These are phyloP conservation scores for Aspergillus nanangensis DNA, from an alignment of 495 filamentous ascomycete species.

Conservation along the genomic window DNA sequence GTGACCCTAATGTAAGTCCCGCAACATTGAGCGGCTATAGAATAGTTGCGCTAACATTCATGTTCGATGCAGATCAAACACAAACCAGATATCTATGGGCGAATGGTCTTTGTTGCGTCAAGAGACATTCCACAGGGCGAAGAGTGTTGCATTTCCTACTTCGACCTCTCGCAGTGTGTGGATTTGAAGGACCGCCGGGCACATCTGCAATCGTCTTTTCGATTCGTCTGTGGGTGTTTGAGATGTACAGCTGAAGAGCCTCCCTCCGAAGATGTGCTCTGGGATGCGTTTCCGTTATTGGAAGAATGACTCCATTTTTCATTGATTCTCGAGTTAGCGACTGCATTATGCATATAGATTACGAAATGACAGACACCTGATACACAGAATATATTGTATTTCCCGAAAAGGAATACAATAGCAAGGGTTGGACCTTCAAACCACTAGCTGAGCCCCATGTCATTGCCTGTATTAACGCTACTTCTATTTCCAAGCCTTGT, in stretches of 20 bases:
- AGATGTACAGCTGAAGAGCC: slow-evolving; percentile 27
- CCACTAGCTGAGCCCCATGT: neutral
- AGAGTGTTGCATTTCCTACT: slow-evolving; percentile 41
- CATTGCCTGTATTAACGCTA: neutral
- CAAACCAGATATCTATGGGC: slow-evolving; percentile 29
- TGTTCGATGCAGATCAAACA: slow-evolving; percentile 24
- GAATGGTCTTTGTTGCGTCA: slow-evolving; percentile 34
- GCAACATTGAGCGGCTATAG: neutral
- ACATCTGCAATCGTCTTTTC: slow-evolving; percentile 27
- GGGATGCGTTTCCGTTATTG: slow-evolving; percentile 10
- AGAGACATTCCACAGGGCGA: slow-evolving; percentile 30
- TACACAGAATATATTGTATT: no score
- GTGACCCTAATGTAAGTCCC: slow-evolving; percentile 31
- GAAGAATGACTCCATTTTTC: no score
- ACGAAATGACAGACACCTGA: no score
- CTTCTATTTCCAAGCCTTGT: no score
- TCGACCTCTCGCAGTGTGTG: slow-evolving; percentile 25
- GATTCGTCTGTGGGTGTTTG: slow-evolving; percentile 30
- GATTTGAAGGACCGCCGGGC: slow-evolving; percentile 21
- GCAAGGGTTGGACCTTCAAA: no score
- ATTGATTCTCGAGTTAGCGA: neutral
- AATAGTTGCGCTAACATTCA: slow-evolving; percentile 3
- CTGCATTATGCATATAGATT: neutral
- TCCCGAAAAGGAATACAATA: no score
- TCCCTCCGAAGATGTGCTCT: slow-evolving; percentile 4